These are phyloP conservation scores for Lathyrus tuberosus DNA, from an alignment of 306 rosid species.

Conservation along the genomic window DNA sequence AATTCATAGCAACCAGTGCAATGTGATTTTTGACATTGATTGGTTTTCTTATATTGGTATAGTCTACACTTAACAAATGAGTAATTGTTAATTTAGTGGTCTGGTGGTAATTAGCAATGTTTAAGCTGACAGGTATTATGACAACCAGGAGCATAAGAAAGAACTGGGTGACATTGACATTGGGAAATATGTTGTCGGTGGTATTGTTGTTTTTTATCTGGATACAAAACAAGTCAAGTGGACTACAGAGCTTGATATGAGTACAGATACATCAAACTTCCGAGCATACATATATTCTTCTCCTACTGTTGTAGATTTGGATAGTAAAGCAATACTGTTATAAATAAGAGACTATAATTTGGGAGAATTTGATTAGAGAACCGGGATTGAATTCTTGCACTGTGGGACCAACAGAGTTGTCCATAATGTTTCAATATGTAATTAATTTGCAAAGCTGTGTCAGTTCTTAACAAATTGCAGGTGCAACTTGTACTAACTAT, in stretches of 20 bases:
- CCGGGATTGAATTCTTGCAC: too few relatives aligned
- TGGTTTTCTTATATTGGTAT: slow-evolving; percentile 28
- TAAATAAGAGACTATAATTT: too few relatives aligned
- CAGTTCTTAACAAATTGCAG: too few relatives aligned
- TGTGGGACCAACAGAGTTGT: too few relatives aligned
- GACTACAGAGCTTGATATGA: slow-evolving; percentile 85
- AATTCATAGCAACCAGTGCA: slow-evolving; percentile 1
- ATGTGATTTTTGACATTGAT: slow-evolving; percentile 20
- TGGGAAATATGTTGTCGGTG: slow-evolving; percentile 88
- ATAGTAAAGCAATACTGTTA: too few relatives aligned
- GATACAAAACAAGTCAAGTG: slow-evolving; percentile 95
- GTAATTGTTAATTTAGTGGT: slow-evolving; percentile 30
- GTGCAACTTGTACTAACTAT: too few relatives aligned
- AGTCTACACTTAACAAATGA: slow-evolving; percentile 20
- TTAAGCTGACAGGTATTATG: slow-evolving; percentile 89
- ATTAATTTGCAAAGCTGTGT: too few relatives aligned
- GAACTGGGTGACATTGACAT: slow-evolving; percentile 92
- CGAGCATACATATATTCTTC: slow-evolving; percentile 86
- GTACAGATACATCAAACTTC: slow-evolving; percentile 75
- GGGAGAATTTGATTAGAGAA: too few relatives aligned
- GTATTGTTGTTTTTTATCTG: slow-evolving; percentile 89
- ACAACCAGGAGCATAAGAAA: slow-evolving; percentile 80
- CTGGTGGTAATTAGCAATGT: slow-evolving; percentile 47
- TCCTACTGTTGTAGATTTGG: slow-evolving; percentile 90
- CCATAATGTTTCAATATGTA: too few relatives aligned